Evolutionary conservation across 2,329 filamentous ascomycete genomes (phyloP).

Genomic region (Fusarium xylarioides): DNA sequence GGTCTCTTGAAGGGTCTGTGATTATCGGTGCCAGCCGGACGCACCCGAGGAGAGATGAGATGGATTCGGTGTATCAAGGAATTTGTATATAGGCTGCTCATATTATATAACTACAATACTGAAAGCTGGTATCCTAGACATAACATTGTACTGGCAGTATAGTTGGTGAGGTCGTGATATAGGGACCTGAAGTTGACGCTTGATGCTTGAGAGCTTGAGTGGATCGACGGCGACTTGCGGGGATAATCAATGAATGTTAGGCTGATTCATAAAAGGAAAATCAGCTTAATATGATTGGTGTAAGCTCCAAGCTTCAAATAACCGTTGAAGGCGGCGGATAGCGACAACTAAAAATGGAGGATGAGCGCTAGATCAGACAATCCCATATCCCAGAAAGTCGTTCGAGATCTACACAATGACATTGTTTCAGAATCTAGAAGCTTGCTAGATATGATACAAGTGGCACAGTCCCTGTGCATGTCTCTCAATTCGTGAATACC

Average conservation of each 20-base stretch:
- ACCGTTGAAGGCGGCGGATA: slow-evolving; percentile 8
- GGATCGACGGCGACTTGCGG: slow-evolving; percentile 15
- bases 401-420: slow-evolving; percentile 21
- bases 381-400: slow-evolving; percentile 15
- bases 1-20: slow-evolving; percentile 37
- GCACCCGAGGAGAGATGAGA: slow-evolving; percentile 33
- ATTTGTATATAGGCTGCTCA: neutral
- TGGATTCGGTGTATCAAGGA: neutral
- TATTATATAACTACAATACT: neutral
- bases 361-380: neutral
- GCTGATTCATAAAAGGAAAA: slow-evolving; percentile 7
- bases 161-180: neutral
- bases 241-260: slow-evolving; percentile 6
- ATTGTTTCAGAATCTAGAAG: neutral
- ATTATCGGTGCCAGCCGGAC: slow-evolving; percentile 37
- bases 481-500: neutral
- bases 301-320: neutral
- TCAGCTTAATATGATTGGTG: slow-evolving; percentile 21
- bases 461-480: neutral
- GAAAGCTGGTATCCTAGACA: too few relatives aligned
- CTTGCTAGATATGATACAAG: neutral
- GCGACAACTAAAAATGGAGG: neutral
- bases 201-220: slow-evolving; percentile 17
- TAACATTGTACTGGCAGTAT: neutral
- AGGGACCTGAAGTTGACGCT: neutral